Evolutionary conservation across 139 green algal species (phyloP), one percentile per base, ranked within the genome.

Genomic region (Tetradesmus obliquus): DNA sequence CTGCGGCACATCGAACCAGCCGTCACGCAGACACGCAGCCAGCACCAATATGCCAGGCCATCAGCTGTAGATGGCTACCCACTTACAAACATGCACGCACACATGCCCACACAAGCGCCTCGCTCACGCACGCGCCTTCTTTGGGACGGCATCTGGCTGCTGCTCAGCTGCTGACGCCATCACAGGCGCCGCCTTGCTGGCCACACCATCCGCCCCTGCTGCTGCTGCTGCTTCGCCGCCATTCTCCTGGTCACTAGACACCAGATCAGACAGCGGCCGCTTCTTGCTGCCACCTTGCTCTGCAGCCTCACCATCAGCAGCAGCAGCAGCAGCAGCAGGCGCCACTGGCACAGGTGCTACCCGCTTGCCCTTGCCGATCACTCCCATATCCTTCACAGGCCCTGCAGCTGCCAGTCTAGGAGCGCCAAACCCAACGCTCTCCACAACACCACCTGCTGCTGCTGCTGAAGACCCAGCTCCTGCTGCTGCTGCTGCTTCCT

Each of bases 321-420:
- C 81, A 62, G 88, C 53, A 32, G 57, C 79, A 17, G 80, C 88
- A 55, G 88, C n/a, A 62, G 76, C 55, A 80, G 54, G 5, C 57
- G 89, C 51, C 45, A 74, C 89, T n/a, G 89, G 76, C 66, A 79
- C 24, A 22, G 89, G 69, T 51, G 89, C 66, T 9, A 92, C 89
- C 8, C 89, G 82, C 82, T 88, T 89, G 90, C 93, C 93, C 12
- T 92, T 88, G 32, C 93, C 93, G 20, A 94, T 90, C 4, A 91
- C 85, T 4, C 93, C 93, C 10, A 94, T 90, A n/a, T 91, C 74
- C 6, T 79, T 55, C 24, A 89, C 72, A 7, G 83, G 60, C 53
- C 72, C 92, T 7, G 86, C 45, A 12, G 32, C 74, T 54, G 86
- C 57, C 88, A 79, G 55, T 53, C 69, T 60, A 22, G 89, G 55